Percentiles rank a stretch among this genome's conserved stretches.
Conservation (phyloP, 2,329 filamentous ascomycete genomes). For the Penicillium sp. region DNA sequence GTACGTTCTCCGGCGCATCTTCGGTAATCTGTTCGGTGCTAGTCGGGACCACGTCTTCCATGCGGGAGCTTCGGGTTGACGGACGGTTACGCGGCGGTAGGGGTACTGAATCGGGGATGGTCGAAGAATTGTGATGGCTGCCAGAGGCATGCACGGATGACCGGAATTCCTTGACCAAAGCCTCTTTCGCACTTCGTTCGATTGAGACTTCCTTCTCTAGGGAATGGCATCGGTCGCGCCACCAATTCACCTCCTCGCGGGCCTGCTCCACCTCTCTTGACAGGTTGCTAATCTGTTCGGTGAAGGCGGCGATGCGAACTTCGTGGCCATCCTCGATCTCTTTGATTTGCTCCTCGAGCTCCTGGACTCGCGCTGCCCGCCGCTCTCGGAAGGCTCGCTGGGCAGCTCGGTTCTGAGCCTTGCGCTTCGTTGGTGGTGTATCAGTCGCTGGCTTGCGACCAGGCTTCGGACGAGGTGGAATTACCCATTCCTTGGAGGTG, state of each 20-base stretch:
- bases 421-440: slow-evolving; percentile 87
- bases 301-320: slow-evolving; percentile 52
- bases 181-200: slow-evolving; percentile 46
- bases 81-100: slow-evolving; percentile 37
- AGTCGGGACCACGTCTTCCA: slow-evolving; percentile 22
- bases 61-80: slow-evolving; percentile 21
- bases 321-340: slow-evolving; percentile 51
- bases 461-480: slow-evolving; percentile 82
- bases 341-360: slow-evolving; percentile 56
- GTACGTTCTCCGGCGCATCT: slow-evolving; percentile 39
- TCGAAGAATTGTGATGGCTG: slow-evolving; percentile 18
- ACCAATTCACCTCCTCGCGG: slow-evolving; percentile 52
- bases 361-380: slow-evolving; percentile 79
- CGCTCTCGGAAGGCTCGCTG: slow-evolving; percentile 89
- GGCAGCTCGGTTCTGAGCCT: slow-evolving; percentile 90
- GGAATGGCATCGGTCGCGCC: slow-evolving; percentile 58
- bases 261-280: slow-evolving; percentile 69
- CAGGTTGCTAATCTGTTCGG: slow-evolving; percentile 57
- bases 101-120: slow-evolving; percentile 41
- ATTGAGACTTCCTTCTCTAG: slow-evolving; percentile 63
- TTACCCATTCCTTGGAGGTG: slow-evolving; percentile 82
- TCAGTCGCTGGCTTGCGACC: slow-evolving; percentile 93
- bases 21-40: slow-evolving; percentile 22
- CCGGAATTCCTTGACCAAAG: slow-evolving; percentile 45
- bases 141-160: slow-evolving; percentile 30